Evolutionary conservation across 1,284 basidiomycete genomes (phyloP), one percentile per base, ranked within the genome.

Genomic region (Lentinula novae-zelandiae): DNA sequence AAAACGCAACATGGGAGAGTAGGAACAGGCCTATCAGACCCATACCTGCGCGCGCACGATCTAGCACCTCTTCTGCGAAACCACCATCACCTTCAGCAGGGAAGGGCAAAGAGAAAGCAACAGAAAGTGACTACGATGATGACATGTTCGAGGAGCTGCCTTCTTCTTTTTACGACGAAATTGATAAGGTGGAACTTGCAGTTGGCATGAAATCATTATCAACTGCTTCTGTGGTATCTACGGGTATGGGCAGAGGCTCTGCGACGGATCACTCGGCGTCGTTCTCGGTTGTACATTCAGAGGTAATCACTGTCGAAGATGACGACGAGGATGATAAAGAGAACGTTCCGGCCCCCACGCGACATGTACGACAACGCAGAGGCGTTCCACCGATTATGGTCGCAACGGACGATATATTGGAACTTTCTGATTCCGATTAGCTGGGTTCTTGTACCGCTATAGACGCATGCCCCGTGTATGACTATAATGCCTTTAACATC

Each of bases 291-390:
- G 60, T 60, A 8, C 53, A 17, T 15, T 46, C 44, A n/a, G 72
- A 75, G 7, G 44, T 46, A 15, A 77, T 80, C 57, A 71, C 70
- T 49, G 75, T 79, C 50, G 77, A 78, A 56, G 72, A 75, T 33
- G 80, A 81, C 9, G 81, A 81, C 4, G 78, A 78, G 34, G 80
- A 82, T 12, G 82, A 87, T 66, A 86, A 87, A 69, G 86, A 89
- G 71, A 88, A 89, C 66, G 70, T 79, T 31, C 81, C 80, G 4
- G 76, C 78, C 3, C 75, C 78, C n/a, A 79, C 77, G n/a, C 71
- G 82, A 55, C 78, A 80, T 71, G 78, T 83, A n/a, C 76, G 81
- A 55, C 70, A 77, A 65, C 76, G 81, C 15, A 62, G 65, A 53
- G 51, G 60, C 62, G 39, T 62, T 33, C 17, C 31, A 42, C 53